Conservation (phyloP, 2,329 filamentous ascomycete genomes). For the Penicillium freii region DNA sequence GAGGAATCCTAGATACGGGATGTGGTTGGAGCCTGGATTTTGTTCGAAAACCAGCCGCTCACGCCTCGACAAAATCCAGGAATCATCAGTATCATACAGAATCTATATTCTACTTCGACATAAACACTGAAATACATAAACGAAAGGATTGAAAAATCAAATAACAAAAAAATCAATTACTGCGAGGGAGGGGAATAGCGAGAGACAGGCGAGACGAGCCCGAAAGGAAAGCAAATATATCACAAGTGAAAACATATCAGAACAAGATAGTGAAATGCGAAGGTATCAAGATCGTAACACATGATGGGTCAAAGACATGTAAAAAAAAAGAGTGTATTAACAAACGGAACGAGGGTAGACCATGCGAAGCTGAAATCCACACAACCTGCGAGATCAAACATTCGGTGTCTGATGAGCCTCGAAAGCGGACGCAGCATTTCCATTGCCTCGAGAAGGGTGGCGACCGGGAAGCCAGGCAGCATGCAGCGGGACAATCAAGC, state of each 20-base stretch:
- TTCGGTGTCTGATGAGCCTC: constrained; percentile 19
- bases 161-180: not conserved
- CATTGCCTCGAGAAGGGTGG: constrained; percentile 15
- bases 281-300: constrained; percentile 26
- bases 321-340: not conserved
- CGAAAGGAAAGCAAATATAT: not conserved
- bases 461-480: constrained; percentile 45
- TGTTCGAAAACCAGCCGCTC: not conserved
- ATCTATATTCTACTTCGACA: not conserved
- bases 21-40: not conserved
- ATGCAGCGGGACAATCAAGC: constrained; percentile 45
- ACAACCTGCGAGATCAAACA: not conserved
- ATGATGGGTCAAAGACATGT: constrained; percentile 9
- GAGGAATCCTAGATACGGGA: not conserved
- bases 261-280: constrained; percentile 7
- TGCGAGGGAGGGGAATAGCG: not conserved
- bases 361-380: not conserved
- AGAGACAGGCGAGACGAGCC: not conserved
- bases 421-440: constrained; percentile 20
- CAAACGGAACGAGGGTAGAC: not conserved
- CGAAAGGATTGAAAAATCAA: not conserved
- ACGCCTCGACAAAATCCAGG: not conserved
- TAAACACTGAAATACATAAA: not conserved
- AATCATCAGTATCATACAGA: not conserved
- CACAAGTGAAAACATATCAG: constrained; percentile 3